Percentiles rank a stretch among this genome's conserved stretches.
Evolutionary conservation across 1,139 yeast species (phyloP).

Genomic region (Taiozyma sp.): DNA sequence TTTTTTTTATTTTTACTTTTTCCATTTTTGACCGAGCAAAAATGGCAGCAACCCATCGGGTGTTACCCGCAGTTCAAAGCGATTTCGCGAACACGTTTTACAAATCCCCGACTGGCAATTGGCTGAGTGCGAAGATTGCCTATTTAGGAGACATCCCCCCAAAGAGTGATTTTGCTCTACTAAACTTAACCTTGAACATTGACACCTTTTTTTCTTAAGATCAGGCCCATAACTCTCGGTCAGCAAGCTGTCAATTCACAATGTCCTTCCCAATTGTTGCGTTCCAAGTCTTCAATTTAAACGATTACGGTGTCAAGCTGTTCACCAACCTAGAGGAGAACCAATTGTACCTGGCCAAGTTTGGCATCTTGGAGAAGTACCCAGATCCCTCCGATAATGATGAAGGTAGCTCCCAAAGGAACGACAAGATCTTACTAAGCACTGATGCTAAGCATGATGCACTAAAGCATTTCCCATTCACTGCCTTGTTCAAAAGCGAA

Average conservation of each 20-base stretch:
- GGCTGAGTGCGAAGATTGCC: background rate
- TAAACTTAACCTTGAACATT: background rate
- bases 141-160: background rate
- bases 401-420: conserved; percentile 21
- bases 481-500: conserved; percentile 15
- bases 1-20: background rate
- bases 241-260: background rate
- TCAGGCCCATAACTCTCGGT: background rate
- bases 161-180: background rate
- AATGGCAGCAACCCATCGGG: background rate
- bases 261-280: conserved; percentile 18
- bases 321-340: conserved; percentile 17
- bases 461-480: conserved; percentile 19
- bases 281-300: conserved; percentile 21
- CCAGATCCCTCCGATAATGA: conserved; percentile 9
- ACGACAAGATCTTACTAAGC: conserved; percentile 11
- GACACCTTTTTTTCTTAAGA: background rate
- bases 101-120: background rate
- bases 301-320: conserved; percentile 21
- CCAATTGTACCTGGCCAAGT: conserved; percentile 18
- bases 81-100: background rate
- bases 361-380: conserved; percentile 14
- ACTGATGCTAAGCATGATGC: conserved; percentile 4
- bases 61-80: background rate
- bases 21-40: background rate